phyloP scores from a whole-genome alignment of 2,329 filamentous ascomycete genomes.

The Epichloe uncinata region DNA sequence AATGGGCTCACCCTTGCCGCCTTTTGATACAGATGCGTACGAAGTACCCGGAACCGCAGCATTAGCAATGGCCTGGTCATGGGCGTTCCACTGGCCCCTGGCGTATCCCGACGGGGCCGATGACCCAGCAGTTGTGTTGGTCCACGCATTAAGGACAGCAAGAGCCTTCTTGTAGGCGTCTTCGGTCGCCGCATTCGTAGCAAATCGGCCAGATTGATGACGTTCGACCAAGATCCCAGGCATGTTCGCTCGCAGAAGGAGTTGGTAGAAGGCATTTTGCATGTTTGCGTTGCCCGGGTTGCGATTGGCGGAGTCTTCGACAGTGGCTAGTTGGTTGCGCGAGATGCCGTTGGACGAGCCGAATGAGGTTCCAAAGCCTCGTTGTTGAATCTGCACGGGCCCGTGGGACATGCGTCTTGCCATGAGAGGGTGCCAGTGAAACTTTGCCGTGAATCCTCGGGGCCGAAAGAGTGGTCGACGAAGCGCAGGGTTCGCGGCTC shows the following conservation, averaged over 20 bases:
- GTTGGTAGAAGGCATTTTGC: slow-evolving; percentile 89
- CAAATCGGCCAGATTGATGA: slow-evolving; percentile 76
- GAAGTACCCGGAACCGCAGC: slow-evolving; percentile 12
- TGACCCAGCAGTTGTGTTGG: slow-evolving; percentile 13
- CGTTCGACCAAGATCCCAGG: slow-evolving; percentile 84
- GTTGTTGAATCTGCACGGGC: slow-evolving; percentile 9
- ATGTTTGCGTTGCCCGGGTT: slow-evolving; percentile 77
- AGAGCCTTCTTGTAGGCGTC: slow-evolving; percentile 68
- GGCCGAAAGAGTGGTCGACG: slow-evolving; percentile 14
- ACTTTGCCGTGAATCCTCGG: slow-evolving; percentile 4
- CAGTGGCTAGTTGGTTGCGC: slow-evolving; percentile 60
- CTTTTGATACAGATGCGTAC: slow-evolving; percentile 28
- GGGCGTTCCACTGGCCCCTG: slow-evolving; percentile 16
- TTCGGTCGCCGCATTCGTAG: slow-evolving; percentile 65
- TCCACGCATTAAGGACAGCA: slow-evolving; percentile 18
- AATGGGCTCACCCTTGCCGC: slow-evolving; percentile 71
- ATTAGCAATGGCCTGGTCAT: slow-evolving; percentile 17
- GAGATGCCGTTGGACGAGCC: slow-evolving; percentile 36
- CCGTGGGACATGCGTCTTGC: slow-evolving; percentile 9
- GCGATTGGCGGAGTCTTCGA: slow-evolving; percentile 86
- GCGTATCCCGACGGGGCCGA: slow-evolving; percentile 11
- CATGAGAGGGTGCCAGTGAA: slow-evolving; percentile 9
- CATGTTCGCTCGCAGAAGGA: slow-evolving; percentile 83
- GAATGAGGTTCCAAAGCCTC: slow-evolving; percentile 19
- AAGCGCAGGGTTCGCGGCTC: slow-evolving; percentile 16